Percentiles rank a stretch among this genome's conserved stretches.
phyloP scores from a whole-genome alignment of 441 rosid species.

The Gossypium gossypioides region DNA sequence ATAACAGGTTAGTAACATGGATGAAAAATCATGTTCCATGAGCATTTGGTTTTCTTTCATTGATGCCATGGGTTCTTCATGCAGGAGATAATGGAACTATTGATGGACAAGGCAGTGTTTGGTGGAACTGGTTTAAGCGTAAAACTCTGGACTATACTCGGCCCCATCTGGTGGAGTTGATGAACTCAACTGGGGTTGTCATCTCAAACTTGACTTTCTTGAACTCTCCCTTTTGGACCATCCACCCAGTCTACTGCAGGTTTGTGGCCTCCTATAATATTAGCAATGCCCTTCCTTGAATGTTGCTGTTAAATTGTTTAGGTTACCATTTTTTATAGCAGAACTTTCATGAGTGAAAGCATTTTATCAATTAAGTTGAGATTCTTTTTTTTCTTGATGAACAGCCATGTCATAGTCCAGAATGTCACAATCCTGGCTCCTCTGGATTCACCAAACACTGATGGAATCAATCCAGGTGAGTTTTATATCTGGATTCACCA shows the following conservation, averaged over 20 bases:
- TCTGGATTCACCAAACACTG: conserved; percentile 86
- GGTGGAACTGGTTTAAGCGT: conserved; percentile 80
- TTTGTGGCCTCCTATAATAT: conserved; percentile 22
- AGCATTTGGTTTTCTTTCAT: conserved; percentile 3
- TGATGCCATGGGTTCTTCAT: conserved; percentile 15
- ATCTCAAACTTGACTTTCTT: conserved; percentile 84
- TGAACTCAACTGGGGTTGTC: conserved; percentile 70
- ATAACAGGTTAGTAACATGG: conserved; percentile 61
- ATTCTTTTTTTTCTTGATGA: conserved; percentile 39
- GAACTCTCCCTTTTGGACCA: conserved; percentile 92
- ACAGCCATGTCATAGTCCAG: conserved; percentile 76
- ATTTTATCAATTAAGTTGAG: conserved; percentile 32
- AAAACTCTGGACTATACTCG: conserved; percentile 70
- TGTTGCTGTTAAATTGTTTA: conserved; percentile 17
- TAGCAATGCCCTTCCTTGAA: conserved; percentile 8
- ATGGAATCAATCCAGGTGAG: conserved; percentile 93
- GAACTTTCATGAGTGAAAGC: conserved; percentile 28
- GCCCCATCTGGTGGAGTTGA: conserved; percentile 89
- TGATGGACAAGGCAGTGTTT: conserved; percentile 84
- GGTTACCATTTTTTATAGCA: conserved; percentile 13
- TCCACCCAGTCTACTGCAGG: conserved; percentile 99
- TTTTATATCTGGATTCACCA: conserved; percentile 4
- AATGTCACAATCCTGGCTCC: conserved; percentile 89
- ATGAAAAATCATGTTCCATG: conserved; percentile 1
- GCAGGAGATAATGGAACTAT: conserved; percentile 88